Conservation (phyloP, 1,284 basidiomycete genomes). For the Cutaneotrichosporon dermatis region DNA sequence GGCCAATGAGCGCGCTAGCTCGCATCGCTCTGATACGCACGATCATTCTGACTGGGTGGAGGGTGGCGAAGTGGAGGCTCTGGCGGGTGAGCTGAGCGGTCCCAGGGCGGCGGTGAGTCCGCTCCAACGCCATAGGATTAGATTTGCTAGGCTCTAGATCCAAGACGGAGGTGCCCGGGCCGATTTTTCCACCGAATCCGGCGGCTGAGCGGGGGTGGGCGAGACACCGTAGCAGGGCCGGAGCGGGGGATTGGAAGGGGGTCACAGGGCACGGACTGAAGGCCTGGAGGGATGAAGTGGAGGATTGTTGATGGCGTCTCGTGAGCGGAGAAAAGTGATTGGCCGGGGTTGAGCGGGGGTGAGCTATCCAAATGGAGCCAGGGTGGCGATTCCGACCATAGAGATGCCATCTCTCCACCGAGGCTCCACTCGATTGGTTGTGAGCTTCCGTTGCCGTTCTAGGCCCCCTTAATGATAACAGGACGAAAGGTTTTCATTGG, state of each 20-base stretch:
- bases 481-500: not conserved
- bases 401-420: no score
- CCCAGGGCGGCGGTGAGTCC: no score
- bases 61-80: not conserved
- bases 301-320: not conserved
- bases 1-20: not conserved
- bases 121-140: no score
- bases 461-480: constrained; percentile 2
- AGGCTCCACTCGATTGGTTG: not conserved
- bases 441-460: not conserved
- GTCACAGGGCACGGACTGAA: not conserved
- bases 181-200: no score
- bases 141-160: no score
- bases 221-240: not conserved
- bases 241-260: not conserved
- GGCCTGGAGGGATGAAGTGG: not conserved
- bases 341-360: no score
- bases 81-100: no score
- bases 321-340: no score
- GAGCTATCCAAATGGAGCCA: no score
- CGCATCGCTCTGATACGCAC: not conserved
- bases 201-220: no score
- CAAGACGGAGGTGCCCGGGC: no score
- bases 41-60: not conserved
- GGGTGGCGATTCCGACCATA: no score